These are phyloP conservation scores for Dinochytrium kinnereticum DNA, from an alignment of 371 early-diverging fungal species.

Conservation along the genomic window DNA sequence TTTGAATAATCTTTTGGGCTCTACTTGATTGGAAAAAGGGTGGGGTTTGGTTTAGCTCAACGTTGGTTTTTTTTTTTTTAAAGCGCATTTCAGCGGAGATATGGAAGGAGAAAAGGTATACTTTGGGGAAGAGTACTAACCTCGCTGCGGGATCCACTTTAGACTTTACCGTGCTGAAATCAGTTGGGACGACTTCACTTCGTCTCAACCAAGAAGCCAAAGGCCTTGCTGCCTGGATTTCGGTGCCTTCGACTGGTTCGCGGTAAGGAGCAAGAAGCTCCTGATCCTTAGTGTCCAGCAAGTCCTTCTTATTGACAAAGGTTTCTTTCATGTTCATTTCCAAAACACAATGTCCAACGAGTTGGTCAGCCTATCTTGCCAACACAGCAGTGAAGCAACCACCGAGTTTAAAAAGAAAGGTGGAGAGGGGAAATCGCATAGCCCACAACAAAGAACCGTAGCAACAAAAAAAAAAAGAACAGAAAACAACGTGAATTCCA, in stretches of 20 bases:
- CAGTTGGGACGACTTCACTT: conserved; percentile 64
- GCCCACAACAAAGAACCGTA: too few species aligned
- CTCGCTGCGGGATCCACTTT: conserved; percentile 3
- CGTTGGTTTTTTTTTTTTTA: too few species aligned
- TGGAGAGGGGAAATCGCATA: too few species aligned
- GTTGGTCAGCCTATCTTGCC: too few species aligned
- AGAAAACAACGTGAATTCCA: neutral
- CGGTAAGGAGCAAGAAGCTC: conserved; percentile 57
- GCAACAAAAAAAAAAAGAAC: too few species aligned
- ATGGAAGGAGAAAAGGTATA: too few species aligned
- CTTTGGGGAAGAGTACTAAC: conserved; percentile 19
- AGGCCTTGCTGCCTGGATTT: conserved; percentile 13
- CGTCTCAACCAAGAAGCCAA: conserved; percentile 68
- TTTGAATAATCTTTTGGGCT: neutral
- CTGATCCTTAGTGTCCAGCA: conserved; percentile 65
- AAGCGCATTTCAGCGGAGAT: too few species aligned
- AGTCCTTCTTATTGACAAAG: conserved; percentile 12
- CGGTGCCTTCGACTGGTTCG: conserved; percentile 2
- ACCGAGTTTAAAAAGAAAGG: too few species aligned
- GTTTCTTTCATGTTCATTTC: too few species aligned
- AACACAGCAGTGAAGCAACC: too few species aligned
- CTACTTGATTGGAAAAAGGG: neutral
- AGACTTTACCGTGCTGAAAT: conserved; percentile 16
- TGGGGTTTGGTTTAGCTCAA: too few species aligned
- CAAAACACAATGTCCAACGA: too few species aligned